Percentiles rank a stretch among this genome's conserved stretches.
These are phyloP conservation scores for Sporobolomyces phaffii DNA, from an alignment of 768 basidiomycete species.

Conservation along the genomic window DNA sequence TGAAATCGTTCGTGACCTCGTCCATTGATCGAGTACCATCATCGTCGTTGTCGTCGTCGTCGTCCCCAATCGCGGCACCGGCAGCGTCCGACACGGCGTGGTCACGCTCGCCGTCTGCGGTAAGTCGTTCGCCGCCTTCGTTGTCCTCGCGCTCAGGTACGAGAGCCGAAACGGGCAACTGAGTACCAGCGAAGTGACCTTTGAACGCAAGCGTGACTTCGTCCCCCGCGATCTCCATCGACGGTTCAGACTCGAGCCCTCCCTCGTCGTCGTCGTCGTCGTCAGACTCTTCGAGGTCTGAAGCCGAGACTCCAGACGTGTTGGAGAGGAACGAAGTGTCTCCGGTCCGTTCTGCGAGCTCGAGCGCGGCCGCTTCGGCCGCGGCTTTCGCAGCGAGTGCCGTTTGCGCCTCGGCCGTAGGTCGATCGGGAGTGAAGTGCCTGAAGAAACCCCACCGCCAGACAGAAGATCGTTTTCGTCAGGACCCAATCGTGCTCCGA, in stretches of 20 bases:
- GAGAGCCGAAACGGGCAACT: constrained; percentile 10
- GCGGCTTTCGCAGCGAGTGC: background rate
- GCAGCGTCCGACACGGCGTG: no score
- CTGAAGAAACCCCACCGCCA: background rate
- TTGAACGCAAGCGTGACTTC: constrained; percentile 30
- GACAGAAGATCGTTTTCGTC: no score
- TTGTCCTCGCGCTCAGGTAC: background rate
- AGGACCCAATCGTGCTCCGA: no score
- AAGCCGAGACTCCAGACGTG: background rate
- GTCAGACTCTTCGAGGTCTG: background rate
- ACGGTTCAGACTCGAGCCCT: constrained; percentile 11
- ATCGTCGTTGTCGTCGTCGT: constrained; percentile 6
- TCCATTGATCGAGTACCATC: constrained; percentile 32
- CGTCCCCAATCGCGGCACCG: no score
- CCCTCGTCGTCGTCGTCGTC: background rate
- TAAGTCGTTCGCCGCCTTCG: constrained; percentile 10
- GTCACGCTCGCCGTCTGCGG: no score
- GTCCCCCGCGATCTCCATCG: constrained; percentile 37
- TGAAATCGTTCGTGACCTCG: constrained; percentile 17
- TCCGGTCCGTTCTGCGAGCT: background rate
- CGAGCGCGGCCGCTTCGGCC: constrained; percentile 4
- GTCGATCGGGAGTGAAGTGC: constrained; percentile 35
- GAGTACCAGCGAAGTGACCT: constrained; percentile 29
- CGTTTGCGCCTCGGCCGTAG: constrained; percentile 27
- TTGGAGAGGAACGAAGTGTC: constrained; percentile 7